Percentiles rank a stretch among this genome's conserved stretches.
Conservation (phyloP, 1,139 yeast species). For the Yamadazyma epiphylla region DNA sequence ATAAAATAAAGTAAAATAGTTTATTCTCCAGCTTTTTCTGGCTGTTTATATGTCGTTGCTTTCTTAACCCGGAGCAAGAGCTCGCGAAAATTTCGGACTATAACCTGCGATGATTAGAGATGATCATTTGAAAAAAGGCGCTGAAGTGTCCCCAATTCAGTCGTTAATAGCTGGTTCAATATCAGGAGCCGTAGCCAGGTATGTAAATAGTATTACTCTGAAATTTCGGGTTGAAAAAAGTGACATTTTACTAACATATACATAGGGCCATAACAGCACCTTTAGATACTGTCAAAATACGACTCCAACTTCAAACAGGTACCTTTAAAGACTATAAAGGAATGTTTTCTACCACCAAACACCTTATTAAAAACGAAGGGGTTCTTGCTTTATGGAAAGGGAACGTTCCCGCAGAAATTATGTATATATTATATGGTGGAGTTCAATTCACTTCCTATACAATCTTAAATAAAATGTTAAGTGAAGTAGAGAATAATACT, state of each 20-base stretch:
- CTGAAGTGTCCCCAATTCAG: conserved; percentile 39
- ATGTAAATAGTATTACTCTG: conserved; percentile 3
- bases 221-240: too few species aligned
- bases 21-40: too few species aligned
- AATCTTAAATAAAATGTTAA: conserved; percentile 42
- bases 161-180: conserved; percentile 65
- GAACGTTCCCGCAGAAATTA: conserved; percentile 82
- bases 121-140: conserved; percentile 53
- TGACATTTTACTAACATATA: conserved; percentile 5
- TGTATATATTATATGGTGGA: conserved; percentile 84
- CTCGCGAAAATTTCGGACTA: conserved; percentile 1
- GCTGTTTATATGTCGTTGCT: too few species aligned
- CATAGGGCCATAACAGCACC: conserved; percentile 76
- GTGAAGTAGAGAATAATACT: conserved; percentile 20
- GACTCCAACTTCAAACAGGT: conserved; percentile 58
- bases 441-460: conserved; percentile 77
- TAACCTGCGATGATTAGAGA: conserved; percentile 13
- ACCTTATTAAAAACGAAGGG: conserved; percentile 35
- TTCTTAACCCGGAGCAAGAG: background rate
- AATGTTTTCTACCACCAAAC: conserved; percentile 13
- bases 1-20: too few species aligned
- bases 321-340: conserved; percentile 10
- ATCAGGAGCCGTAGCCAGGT: conserved; percentile 63
- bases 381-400: conserved; percentile 81
- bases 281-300: conserved; percentile 79